Evolutionary conservation across 2,329 filamentous ascomycete species (phyloP).

Genomic region (Ascochyta pisi): DNA sequence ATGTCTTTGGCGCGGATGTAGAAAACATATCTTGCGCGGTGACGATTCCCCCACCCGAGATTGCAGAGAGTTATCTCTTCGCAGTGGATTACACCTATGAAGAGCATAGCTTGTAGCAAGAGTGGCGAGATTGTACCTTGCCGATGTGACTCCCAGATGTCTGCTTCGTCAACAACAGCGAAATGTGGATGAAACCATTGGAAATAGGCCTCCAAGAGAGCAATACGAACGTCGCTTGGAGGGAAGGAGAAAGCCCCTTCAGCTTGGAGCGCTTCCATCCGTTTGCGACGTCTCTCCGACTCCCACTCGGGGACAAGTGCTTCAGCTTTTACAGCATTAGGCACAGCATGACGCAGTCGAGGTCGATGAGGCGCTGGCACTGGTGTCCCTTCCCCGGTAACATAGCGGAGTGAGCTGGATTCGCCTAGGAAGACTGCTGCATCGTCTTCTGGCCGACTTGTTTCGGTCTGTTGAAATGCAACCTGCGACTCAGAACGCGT

Average conservation of each 20-base stretch:
- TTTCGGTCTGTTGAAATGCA: slow-evolving; percentile 23
- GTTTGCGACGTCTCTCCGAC: slow-evolving; percentile 40
- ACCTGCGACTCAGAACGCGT: slow-evolving; percentile 18
- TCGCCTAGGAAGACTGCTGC: slow-evolving; percentile 53
- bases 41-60: slow-evolving; percentile 58
- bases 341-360: slow-evolving; percentile 41
- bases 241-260: slow-evolving; percentile 58
- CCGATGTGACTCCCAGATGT: slow-evolving; percentile 51
- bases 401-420: slow-evolving; percentile 58
- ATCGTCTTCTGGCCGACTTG: slow-evolving; percentile 33
- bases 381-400: slow-evolving; percentile 48
- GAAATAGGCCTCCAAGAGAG: slow-evolving; percentile 61
- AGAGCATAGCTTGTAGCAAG: slow-evolving; percentile 61
- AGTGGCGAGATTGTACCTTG: slow-evolving; percentile 57
- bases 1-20: slow-evolving; percentile 60
- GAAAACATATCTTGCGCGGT: slow-evolving; percentile 58
- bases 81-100: slow-evolving; percentile 63
- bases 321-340: slow-evolving; percentile 43
- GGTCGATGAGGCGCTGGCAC: slow-evolving; percentile 26
- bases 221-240: slow-evolving; percentile 50
- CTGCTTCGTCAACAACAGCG: slow-evolving; percentile 59
- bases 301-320: slow-evolving; percentile 49
- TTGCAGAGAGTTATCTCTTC: slow-evolving; percentile 54
- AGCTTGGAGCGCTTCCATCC: slow-evolving; percentile 47
- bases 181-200: slow-evolving; percentile 65